These are phyloP conservation scores for Rhodotorula toruloides DNA, from an alignment of 768 basidiomycete species.

Conservation along the genomic window DNA sequence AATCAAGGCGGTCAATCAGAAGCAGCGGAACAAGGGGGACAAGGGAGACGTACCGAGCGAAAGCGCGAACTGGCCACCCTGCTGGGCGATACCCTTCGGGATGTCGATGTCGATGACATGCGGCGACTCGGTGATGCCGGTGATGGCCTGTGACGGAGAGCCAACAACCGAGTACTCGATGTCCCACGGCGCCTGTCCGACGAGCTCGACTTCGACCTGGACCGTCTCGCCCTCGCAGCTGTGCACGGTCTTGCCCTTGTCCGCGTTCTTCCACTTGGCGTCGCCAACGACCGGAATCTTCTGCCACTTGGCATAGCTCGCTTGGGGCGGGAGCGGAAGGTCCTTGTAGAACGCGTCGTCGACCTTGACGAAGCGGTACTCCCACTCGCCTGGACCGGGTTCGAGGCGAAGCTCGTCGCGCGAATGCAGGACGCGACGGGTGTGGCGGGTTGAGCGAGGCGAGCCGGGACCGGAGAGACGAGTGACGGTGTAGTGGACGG, in stretches of 20 bases:
- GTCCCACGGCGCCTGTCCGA: conserved; percentile 82
- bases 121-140: conserved; percentile 26
- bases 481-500: conserved; percentile 29
- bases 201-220: conserved; percentile 70
- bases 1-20: no score
- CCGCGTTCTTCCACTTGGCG: conserved; percentile 27
- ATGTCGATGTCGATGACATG: conserved; percentile 38
- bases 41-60: conserved; percentile 24
- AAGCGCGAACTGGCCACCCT: conserved; percentile 40
- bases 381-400: conserved; percentile 30
- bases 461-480: neutral
- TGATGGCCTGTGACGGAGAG: conserved; percentile 49
- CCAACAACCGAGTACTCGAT: conserved; percentile 76
- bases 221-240: conserved; percentile 75
- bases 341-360: conserved; percentile 36
- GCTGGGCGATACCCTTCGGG: conserved; percentile 31
- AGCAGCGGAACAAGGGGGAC: neutral
- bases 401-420: conserved; percentile 29
- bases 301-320: conserved; percentile 4
- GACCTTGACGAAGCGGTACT: conserved; percentile 31
- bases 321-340: neutral
- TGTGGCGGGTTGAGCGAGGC: neutral
- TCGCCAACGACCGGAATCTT: conserved; percentile 17
- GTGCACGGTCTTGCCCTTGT: conserved; percentile 31
- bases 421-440: conserved; percentile 14